Evolutionary conservation across 192 early-diverging fungal genomes (phyloP).

Genomic region (Coemansia sp.): DNA sequence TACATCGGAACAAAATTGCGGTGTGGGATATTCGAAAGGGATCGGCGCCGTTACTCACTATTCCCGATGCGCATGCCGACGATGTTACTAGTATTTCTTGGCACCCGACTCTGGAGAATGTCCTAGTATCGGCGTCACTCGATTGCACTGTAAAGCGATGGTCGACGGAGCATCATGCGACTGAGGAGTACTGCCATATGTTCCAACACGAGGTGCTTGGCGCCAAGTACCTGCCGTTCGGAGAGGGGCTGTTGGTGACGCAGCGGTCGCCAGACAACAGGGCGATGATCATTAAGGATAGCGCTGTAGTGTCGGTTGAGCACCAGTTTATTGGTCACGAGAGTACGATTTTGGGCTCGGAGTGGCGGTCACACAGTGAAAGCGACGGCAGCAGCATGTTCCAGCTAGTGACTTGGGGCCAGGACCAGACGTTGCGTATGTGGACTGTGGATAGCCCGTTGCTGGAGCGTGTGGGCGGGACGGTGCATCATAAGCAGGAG

Average conservation of each 20-base stretch:
- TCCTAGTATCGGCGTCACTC: constrained; percentile 33
- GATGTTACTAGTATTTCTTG: constrained; percentile 49
- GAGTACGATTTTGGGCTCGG: constrained; percentile 32
- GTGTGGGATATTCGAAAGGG: constrained; percentile 56
- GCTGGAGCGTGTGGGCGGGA: constrained; percentile 24
- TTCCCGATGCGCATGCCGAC: constrained; percentile 46
- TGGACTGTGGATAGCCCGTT: constrained; percentile 29
- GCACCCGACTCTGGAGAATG: constrained; percentile 32
- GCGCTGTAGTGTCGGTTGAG: constrained; percentile 16
- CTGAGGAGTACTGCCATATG: constrained; percentile 25
- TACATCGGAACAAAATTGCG: constrained; percentile 46
- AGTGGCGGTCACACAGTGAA: constrained; percentile 33
- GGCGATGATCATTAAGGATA: constrained; percentile 26
- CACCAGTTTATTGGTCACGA: constrained; percentile 48
- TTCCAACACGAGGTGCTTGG: constrained; percentile 34
- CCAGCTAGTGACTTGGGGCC: constrained; percentile 56
- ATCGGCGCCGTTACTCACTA: constrained; percentile 32
- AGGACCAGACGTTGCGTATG: constrained; percentile 49
- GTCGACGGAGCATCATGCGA: constrained; percentile 16
- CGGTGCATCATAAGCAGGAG: background rate
- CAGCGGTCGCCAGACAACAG: constrained; percentile 24
- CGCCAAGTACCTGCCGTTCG: constrained; percentile 46
- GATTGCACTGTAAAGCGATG: constrained; percentile 49
- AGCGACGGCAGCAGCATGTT: constrained; percentile 10
- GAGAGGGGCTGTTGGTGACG: constrained; percentile 38